These are phyloP conservation scores for Rhodotorula taiwanensis DNA, from an alignment of 768 basidiomycete species.

Conservation along the genomic window DNA sequence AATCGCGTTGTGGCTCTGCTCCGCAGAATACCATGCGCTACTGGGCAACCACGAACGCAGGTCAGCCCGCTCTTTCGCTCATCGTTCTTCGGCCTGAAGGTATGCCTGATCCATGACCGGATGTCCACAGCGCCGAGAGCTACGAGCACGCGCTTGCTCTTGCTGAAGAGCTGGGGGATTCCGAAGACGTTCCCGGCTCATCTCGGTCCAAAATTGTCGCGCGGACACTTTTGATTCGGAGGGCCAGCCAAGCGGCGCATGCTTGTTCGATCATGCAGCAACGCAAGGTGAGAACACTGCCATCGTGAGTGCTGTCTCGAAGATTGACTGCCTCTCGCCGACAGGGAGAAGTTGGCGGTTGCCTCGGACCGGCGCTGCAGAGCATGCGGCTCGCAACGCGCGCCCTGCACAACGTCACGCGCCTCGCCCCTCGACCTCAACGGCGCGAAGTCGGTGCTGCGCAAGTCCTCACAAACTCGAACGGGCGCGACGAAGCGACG, in stretches of 20 bases:
- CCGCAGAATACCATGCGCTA: conserved; percentile 60
- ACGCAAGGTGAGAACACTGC: conserved; percentile 58
- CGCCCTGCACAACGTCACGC: conserved; percentile 41
- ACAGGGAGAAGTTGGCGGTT: conserved; percentile 51
- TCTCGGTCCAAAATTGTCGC: conserved; percentile 54
- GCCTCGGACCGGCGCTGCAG: conserved; percentile 46
- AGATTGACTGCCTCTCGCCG: conserved; percentile 44
- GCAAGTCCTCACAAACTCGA: conserved; percentile 1
- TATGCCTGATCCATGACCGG: background rate
- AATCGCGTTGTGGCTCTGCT: conserved; percentile 57
- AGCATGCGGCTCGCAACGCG: conserved; percentile 31
- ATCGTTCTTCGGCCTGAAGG: conserved; percentile 44
- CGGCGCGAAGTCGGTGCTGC: background rate
- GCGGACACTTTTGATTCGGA: conserved; percentile 58
- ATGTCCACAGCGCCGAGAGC: conserved; percentile 20
- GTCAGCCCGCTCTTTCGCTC: conserved; percentile 45
- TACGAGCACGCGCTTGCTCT: conserved; percentile 41
- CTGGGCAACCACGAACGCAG: conserved; percentile 58
- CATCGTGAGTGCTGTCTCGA: too few relatives aligned
- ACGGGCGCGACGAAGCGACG: too few relatives aligned
- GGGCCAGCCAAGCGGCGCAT: conserved; percentile 64
- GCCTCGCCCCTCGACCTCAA: conserved; percentile 33
- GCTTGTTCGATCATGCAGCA: conserved; percentile 65
- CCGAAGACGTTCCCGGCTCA: conserved; percentile 53
- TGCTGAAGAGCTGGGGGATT: conserved; percentile 48